Evolutionary conservation across 108 stramenopile genomes (phyloP).

Genomic region (Discostella stelligeroides): DNA sequence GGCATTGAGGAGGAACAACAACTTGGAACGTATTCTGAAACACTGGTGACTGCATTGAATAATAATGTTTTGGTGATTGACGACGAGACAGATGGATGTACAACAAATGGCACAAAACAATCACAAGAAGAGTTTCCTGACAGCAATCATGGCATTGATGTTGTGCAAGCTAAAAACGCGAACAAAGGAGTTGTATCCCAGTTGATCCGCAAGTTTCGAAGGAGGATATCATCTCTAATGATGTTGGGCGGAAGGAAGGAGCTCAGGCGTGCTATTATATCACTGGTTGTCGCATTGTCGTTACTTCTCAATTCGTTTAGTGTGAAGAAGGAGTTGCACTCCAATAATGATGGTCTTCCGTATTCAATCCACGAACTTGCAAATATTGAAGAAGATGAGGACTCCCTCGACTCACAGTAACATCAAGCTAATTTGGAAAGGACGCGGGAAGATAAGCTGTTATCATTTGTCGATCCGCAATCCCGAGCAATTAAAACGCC

Average conservation of each 20-base stretch:
- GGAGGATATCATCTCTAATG: neutral
- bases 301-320: neutral
- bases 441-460: slow-evolving; percentile 28
- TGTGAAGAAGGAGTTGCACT: slow-evolving; percentile 3
- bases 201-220: neutral
- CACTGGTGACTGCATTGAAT: no score
- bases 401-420: neutral
- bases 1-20: no score
- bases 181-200: neutral
- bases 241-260: neutral
- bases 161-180: neutral
- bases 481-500: no score
- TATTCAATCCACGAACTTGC: neutral
- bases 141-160: slow-evolving; percentile 19
- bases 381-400: neutral
- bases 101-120: no score
- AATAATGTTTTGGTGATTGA: no score
- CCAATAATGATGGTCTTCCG: neutral
- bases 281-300: slow-evolving; percentile 9
- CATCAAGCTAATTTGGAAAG: slow-evolving; percentile 15
- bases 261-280: slow-evolving; percentile 1
- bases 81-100: no score
- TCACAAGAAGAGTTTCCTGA: neutral
- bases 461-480: slow-evolving; percentile 18
- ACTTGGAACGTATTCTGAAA: no score